Percentiles rank a stretch among this genome's conserved stretches.
These are phyloP conservation scores for Collybiopsis confluens DNA, from an alignment of 768 basidiomycete genomes.

Conservation along the genomic window DNA sequence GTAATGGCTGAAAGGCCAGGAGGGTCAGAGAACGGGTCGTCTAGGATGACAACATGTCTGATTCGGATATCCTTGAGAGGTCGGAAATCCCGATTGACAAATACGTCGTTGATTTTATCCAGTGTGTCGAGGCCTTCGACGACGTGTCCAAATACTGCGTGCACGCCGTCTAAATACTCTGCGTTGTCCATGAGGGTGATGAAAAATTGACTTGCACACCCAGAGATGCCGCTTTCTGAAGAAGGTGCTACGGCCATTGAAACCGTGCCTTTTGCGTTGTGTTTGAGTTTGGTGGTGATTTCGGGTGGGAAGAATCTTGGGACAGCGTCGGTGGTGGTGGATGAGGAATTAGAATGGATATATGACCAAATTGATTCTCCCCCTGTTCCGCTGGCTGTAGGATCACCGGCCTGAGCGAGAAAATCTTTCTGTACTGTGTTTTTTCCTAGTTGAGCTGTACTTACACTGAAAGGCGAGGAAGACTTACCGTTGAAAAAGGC, in stretches of 20 bases:
- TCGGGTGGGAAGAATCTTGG: conserved; percentile 90
- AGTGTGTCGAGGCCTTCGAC: conserved; percentile 92
- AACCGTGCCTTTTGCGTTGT: conserved; percentile 79
- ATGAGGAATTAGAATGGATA: conserved; percentile 38
- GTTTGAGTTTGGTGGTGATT: conserved; percentile 77
- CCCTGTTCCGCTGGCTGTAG: conserved; percentile 89
- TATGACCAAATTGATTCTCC: conserved; percentile 88
- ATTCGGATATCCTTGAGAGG: conserved; percentile 95
- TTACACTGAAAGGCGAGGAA: background rate
- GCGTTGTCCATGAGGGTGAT: conserved; percentile 87
- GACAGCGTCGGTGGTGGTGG: conserved; percentile 18
- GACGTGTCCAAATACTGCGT: conserved; percentile 93
- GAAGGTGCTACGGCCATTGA: conserved; percentile 97
- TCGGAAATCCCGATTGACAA: conserved; percentile 80
- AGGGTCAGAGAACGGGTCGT: conserved; percentile 95
- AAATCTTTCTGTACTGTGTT: conserved; percentile 90
- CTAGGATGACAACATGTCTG: conserved; percentile 92
- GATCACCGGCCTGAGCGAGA: conserved; percentile 94
- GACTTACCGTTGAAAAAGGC: conserved; percentile 95
- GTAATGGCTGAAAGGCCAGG: conserved; percentile 62
- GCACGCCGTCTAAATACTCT: conserved; percentile 90
- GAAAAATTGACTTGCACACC: conserved; percentile 96
- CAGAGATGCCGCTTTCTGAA: conserved; percentile 57
- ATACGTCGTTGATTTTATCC: conserved; percentile 90
- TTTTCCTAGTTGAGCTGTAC: background rate